phyloP scores from a whole-genome alignment of 225 moss, liverwort and hornwort species.

The Bryum argenteum region DNA sequence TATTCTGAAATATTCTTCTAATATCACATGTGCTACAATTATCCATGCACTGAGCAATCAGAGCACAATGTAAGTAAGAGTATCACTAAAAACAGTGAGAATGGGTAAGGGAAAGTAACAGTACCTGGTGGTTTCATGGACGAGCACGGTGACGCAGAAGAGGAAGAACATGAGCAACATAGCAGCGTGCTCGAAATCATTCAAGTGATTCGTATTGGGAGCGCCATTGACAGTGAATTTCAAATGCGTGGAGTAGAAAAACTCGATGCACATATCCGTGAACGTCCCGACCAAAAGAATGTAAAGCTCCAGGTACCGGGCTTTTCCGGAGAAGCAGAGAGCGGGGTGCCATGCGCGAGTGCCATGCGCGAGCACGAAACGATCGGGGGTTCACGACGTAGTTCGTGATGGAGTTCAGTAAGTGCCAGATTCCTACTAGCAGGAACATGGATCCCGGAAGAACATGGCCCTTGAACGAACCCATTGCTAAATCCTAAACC shows the following conservation, averaged over 20 bases:
- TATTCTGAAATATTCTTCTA: too few species aligned
- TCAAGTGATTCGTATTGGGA: conserved; percentile 72
- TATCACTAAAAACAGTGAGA: too few species aligned
- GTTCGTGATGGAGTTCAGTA: conserved; percentile 62
- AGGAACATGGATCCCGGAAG: conserved; percentile 86
- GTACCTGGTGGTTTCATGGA: conserved; percentile 80
- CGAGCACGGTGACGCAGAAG: conserved; percentile 59
- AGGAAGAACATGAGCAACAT: conserved; percentile 99
- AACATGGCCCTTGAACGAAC: conserved; percentile 87
- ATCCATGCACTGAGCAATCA: too few species aligned
- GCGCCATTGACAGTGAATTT: conserved; percentile 75
- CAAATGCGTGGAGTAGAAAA: conserved; percentile 88
- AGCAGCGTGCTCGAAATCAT: conserved; percentile 95
- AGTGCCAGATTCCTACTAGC: conserved; percentile 87
- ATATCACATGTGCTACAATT: too few species aligned
- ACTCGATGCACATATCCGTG: conserved; percentile 94
- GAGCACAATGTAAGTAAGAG: too few species aligned
- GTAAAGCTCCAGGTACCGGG: conserved; percentile 69
- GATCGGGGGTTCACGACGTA: conserved; percentile 69
- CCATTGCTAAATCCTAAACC: conserved; percentile 48
- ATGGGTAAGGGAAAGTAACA: too few species aligned
- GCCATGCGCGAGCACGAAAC: conserved; percentile 64
- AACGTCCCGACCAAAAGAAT: conserved; percentile 78
- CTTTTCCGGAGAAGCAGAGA: conserved; percentile 48
- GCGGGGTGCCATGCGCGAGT: conserved; percentile 93